A percentile compares a stretch with the other conserved stretches of the same genome.
These are phyloP conservation scores for Zanthoxylum bungeanum DNA, from an alignment of 345 rosid genomes.

Conservation along the genomic window DNA sequence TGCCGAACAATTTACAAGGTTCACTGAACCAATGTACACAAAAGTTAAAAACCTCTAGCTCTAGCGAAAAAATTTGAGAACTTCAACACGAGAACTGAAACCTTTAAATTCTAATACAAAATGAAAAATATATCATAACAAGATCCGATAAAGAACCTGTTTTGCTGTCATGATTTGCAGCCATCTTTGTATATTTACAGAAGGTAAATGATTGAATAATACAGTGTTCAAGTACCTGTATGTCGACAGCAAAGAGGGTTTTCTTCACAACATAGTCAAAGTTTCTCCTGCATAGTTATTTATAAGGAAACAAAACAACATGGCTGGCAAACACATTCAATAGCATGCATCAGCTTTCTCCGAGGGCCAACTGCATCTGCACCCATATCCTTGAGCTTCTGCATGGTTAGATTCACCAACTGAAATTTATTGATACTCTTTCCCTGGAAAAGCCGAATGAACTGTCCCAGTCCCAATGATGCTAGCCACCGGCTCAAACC, in stretches of 20 bases:
- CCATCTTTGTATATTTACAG: background rate
- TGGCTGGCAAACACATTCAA: constrained; percentile 76
- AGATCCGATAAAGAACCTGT: background rate
- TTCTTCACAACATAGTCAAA: background rate
- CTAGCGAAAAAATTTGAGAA: no score
- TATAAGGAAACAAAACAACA: constrained; percentile 37
- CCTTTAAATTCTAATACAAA: background rate
- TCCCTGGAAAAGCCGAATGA: constrained; percentile 62
- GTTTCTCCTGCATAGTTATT: background rate
- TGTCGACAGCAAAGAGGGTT: background rate
- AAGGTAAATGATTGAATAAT: background rate
- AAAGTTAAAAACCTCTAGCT: background rate
- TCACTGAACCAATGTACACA: background rate
- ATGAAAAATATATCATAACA: background rate
- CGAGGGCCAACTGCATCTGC: constrained; percentile 88
- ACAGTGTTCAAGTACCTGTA: background rate
- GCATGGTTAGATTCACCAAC: constrained; percentile 78
- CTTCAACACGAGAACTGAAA: background rate
- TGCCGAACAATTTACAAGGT: background rate
- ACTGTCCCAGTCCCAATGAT: constrained; percentile 75
- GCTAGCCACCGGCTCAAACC: constrained; percentile 76
- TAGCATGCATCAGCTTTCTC: constrained; percentile 92
- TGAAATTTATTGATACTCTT: constrained; percentile 62
- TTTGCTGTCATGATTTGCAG: background rate
- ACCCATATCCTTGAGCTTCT: constrained; percentile 97